phyloP scores from a whole-genome alignment of 2,329 filamentous ascomycete genomes.

The Leptosphaerulina australis region DNA sequence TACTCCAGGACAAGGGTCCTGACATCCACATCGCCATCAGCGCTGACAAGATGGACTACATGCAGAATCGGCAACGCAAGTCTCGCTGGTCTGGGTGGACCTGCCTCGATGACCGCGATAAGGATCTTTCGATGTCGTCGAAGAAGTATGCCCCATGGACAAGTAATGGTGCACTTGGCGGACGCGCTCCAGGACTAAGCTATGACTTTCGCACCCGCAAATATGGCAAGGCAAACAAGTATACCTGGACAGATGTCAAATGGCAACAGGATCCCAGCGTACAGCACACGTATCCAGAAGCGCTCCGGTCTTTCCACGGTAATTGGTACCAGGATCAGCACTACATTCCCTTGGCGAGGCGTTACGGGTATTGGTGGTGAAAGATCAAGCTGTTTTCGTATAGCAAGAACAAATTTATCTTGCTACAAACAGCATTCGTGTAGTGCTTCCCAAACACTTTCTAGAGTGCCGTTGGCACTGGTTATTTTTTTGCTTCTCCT shows the following conservation, averaged over 20 bases:
- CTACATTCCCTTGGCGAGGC: conserved; percentile 17
- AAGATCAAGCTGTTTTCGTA: background rate
- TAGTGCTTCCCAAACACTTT: conserved; percentile 45
- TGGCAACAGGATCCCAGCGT: conserved; percentile 37
- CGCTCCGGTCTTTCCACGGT: conserved; percentile 34
- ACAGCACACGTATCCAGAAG: conserved; percentile 33
- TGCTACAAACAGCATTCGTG: conserved; percentile 44
- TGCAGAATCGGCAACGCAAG: conserved; percentile 46
- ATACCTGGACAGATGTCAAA: conserved; percentile 42
- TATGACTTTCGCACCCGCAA: conserved; percentile 49
- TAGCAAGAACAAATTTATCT: conserved; percentile 3
- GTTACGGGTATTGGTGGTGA: conserved; percentile 1
- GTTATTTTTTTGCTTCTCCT: conserved; percentile 38
- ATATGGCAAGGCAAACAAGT: conserved; percentile 33
- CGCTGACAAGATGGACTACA: conserved; percentile 47
- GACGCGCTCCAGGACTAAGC: conserved; percentile 23
- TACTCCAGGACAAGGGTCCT: conserved; percentile 50
- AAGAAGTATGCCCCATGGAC: conserved; percentile 28
- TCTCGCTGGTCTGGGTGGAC: conserved; percentile 48
- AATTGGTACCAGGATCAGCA: conserved; percentile 33
- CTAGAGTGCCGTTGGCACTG: conserved; percentile 21
- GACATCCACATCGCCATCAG: conserved; percentile 54
- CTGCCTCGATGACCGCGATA: conserved; percentile 33
- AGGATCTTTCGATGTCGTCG: conserved; percentile 20
- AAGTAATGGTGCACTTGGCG: conserved; percentile 19